A percentile compares a stretch with the other conserved stretches of the same genome.
These are phyloP conservation scores for Exsudoporus frostii DNA, from an alignment of 768 basidiomycete genomes.

Conservation along the genomic window DNA sequence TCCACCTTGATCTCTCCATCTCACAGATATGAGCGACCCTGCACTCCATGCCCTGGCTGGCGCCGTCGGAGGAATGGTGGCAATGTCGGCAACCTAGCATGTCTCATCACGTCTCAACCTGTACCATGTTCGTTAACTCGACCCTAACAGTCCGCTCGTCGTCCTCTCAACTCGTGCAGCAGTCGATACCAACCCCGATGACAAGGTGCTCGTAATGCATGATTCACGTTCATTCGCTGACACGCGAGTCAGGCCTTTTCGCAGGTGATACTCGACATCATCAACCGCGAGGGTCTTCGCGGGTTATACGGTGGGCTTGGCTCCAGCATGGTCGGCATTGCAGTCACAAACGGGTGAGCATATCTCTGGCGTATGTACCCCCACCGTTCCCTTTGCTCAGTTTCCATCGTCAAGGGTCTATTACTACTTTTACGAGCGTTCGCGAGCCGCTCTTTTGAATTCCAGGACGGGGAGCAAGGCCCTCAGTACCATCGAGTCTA, in stretches of 20 bases:
- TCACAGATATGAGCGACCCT: constrained; percentile 62
- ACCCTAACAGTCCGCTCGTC: constrained; percentile 69
- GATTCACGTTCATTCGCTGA: background rate
- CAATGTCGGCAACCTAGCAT: constrained; percentile 90
- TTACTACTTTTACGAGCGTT: constrained; percentile 87
- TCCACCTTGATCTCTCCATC: background rate
- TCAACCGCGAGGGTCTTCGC: constrained; percentile 78
- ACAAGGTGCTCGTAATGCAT: constrained; percentile 51
- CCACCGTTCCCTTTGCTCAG: background rate
- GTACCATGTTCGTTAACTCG: background rate
- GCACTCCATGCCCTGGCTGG: constrained; percentile 86
- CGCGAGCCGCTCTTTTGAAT: constrained; percentile 54
- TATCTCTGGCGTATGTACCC: constrained; percentile 6
- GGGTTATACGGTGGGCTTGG: constrained; percentile 87
- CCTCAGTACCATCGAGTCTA: constrained; percentile 82
- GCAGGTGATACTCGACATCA: constrained; percentile 66
- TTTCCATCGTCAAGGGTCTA: constrained; percentile 57
- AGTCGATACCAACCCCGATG: constrained; percentile 76
- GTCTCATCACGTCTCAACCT: constrained; percentile 23
- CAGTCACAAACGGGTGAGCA: constrained; percentile 84
- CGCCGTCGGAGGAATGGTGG: constrained; percentile 83
- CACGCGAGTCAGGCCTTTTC: constrained; percentile 50
- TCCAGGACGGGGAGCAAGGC: constrained; percentile 60
- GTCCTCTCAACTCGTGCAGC: constrained; percentile 92
- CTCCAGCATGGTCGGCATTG: constrained; percentile 86